Percentiles rank a stretch among this genome's conserved stretches.
Conservation (phyloP, 2,329 filamentous ascomycete genomes). For the Cucurbitaria berberidis region DNA sequence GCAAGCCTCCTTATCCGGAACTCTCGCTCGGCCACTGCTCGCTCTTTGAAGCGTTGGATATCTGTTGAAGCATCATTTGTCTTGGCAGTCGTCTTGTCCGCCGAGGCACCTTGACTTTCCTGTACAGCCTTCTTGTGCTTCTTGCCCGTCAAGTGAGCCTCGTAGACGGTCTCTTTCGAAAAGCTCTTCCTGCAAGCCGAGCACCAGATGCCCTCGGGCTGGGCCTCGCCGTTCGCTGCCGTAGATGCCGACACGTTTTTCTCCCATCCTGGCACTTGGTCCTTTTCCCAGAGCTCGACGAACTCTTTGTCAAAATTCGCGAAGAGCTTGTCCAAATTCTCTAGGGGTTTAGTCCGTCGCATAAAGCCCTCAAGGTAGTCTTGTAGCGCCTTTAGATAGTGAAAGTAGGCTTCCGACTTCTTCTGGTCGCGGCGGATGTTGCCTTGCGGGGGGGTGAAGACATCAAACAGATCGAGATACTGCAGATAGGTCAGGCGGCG, state of each 20-base stretch:
- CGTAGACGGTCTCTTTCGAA: slow-evolving; percentile 93
- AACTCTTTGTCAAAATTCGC: slow-evolving; percentile 82
- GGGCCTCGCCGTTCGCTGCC: slow-evolving; percentile 57
- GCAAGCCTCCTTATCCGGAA: slow-evolving; percentile 81
- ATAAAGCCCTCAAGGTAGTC: slow-evolving; percentile 89
- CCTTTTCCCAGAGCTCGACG: slow-evolving; percentile 78
- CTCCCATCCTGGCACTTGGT: slow-evolving; percentile 79
- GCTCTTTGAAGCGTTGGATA: slow-evolving; percentile 71
- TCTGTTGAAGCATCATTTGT: slow-evolving; percentile 27
- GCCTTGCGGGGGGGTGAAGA: slow-evolving; percentile 75
- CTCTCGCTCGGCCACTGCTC: slow-evolving; percentile 88
- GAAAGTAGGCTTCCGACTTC: slow-evolving; percentile 89
- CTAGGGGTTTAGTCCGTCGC: slow-evolving; percentile 80
- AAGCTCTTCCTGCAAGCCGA: slow-evolving; percentile 93
- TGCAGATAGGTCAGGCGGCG: slow-evolving; percentile 82
- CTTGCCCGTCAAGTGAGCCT: slow-evolving; percentile 84
- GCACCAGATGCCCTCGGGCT: slow-evolving; percentile 79
- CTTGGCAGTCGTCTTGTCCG: slow-evolving; percentile 20
- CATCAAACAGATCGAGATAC: slow-evolving; percentile 90
- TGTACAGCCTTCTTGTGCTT: slow-evolving; percentile 85
- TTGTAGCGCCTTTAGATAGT: slow-evolving; percentile 80
- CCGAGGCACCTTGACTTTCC: slow-evolving; percentile 55
- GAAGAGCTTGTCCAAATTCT: slow-evolving; percentile 82
- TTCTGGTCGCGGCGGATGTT: slow-evolving; percentile 82
- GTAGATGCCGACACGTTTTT: slow-evolving; percentile 55